phyloP scores from a whole-genome alignment of 139 green algal genomes.

The Zygnema cylindricum region DNA sequence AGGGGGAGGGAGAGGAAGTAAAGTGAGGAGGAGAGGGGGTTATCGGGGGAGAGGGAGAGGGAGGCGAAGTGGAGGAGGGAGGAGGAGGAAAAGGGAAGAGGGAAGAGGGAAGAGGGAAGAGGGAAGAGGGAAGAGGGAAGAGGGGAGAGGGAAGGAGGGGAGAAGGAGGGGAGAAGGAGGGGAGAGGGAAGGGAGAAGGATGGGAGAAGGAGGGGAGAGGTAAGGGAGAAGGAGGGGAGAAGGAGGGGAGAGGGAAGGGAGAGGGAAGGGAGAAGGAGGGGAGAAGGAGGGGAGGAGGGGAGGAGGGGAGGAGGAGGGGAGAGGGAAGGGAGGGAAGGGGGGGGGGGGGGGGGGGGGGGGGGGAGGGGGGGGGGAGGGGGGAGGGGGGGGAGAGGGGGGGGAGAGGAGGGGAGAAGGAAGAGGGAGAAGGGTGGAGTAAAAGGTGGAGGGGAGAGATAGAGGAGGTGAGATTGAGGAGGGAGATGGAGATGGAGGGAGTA shows the following conservation, averaged over 20 bases:
- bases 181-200: neutral
- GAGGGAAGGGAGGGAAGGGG: neutral
- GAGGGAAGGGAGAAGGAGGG: neutral
- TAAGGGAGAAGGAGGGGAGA: neutral
- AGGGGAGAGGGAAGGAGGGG: neutral
- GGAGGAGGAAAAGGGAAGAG: neutral
- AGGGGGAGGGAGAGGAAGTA: neutral
- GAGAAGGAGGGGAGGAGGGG: neutral
- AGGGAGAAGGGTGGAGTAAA: neutral
- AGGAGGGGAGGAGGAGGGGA: neutral
- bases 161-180: neutral
- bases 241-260: neutral
- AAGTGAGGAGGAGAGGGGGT: neutral
- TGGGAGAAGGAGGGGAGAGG: neutral
- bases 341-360: too few species aligned
- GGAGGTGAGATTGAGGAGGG: neutral
- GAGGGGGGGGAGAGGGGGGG: neutral
- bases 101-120: neutral
- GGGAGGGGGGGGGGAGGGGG: neutral
- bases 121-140: neutral
- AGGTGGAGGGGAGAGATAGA: neutral
- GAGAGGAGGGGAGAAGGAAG: neutral
- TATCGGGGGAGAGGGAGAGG: too few species aligned
- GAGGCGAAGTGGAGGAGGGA: neutral
- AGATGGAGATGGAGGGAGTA: neutral